phyloP scores from a whole-genome alignment of 192 early-diverging fungal genomes.

The Dissophora globulifera region DNA sequence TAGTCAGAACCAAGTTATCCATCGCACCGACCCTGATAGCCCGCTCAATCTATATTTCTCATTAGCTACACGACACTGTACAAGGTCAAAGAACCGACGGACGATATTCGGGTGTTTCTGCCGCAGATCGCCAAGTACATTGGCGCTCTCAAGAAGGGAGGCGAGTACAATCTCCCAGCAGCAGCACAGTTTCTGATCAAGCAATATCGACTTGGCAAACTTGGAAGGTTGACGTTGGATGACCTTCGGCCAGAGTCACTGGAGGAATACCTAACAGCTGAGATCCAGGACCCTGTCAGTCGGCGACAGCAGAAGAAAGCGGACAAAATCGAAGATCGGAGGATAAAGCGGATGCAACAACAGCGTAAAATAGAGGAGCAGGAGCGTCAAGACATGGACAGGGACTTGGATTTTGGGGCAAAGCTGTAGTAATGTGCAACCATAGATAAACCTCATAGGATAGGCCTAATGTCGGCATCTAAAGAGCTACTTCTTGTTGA shows the following conservation, averaged over 20 bases:
- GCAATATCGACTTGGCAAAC: conserved; percentile 83
- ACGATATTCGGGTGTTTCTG: conserved; percentile 75
- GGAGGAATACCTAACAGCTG: conserved; percentile 59
- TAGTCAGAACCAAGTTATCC: no score
- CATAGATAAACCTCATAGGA: no score
- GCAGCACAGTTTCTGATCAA: conserved; percentile 80
- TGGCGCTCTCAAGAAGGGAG: conserved; percentile 72
- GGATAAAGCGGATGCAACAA: conserved; percentile 21
- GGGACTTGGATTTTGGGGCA: not conserved
- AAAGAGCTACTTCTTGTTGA: no score
- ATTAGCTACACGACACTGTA: conserved; percentile 64
- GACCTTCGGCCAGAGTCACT: conserved; percentile 67
- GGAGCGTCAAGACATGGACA: no score
- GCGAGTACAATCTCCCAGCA: conserved; percentile 70
- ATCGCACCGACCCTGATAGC: no score
- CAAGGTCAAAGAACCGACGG: conserved; percentile 71
- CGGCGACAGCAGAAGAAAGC: conserved; percentile 61
- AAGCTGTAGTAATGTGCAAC: not conserved
- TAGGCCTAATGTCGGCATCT: no score
- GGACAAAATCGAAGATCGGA: conserved; percentile 58
- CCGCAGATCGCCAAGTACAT: conserved; percentile 71
- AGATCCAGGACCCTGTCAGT: conserved; percentile 29
- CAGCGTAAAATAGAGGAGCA: conserved; percentile 34
- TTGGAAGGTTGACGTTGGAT: conserved; percentile 87
- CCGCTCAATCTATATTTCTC: not conserved